Percentiles rank a stretch among this genome's conserved stretches.
Conservation (phyloP, 768 basidiomycete species). For the Polyporus arcularius region DNA sequence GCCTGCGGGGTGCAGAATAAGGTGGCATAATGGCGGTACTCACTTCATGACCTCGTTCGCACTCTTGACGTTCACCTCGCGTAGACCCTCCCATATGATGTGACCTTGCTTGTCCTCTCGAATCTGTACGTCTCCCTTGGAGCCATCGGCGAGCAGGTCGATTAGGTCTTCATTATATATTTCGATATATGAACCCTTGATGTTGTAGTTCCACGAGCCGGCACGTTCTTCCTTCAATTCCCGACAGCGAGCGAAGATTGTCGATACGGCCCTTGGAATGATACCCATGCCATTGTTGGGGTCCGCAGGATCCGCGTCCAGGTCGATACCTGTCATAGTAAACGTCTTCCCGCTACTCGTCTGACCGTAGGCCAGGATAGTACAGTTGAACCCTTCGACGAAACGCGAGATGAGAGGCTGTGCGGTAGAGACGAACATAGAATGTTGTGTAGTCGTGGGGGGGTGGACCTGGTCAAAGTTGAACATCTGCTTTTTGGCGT, state of each 20-base stretch:
- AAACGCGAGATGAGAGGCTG: constrained; percentile 85
- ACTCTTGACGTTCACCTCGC: constrained; percentile 87
- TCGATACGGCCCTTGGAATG: constrained; percentile 89
- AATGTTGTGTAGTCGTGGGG: constrained; percentile 82
- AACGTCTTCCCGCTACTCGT: constrained; percentile 97
- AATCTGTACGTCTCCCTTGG: constrained; percentile 87
- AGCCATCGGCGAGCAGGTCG: constrained; percentile 84
- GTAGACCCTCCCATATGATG: constrained; percentile 95
- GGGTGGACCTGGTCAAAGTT: constrained; percentile 93
- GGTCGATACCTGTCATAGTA: constrained; percentile 95
- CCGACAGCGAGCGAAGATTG: constrained; percentile 79
- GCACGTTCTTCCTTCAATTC: constrained; percentile 77
- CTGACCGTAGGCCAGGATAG: constrained; percentile 96
- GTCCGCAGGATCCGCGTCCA: constrained; percentile 84
- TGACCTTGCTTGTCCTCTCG: constrained; percentile 96
- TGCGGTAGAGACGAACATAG: constrained; percentile 83
- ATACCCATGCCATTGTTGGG: constrained; percentile 88
- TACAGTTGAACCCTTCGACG: constrained; percentile 95
- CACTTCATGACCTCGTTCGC: constrained; percentile 90
- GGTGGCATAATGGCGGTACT: constrained; percentile 34
- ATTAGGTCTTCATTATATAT: constrained; percentile 99
- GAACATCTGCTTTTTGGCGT: constrained; percentile 81
- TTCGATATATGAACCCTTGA: constrained; percentile 95
- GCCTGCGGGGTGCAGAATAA: neutral
- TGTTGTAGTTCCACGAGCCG: constrained; percentile 70